Conservation (phyloP, 352 stramenopile genomes). For the Pythium vanterpoolii region DNA sequence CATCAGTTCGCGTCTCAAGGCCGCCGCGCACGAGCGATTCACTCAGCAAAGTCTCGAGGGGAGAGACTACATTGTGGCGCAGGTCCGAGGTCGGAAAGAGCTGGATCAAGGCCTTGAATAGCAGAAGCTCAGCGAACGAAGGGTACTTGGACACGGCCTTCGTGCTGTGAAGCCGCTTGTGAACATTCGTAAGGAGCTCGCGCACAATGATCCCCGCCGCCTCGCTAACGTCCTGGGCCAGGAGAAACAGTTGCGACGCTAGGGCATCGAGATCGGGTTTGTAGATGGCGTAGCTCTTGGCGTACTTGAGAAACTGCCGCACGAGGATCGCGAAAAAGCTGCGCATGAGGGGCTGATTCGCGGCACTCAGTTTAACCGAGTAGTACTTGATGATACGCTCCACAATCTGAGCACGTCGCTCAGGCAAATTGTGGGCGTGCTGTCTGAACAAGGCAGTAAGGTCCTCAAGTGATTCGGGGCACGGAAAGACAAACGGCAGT, state of each 20-base stretch:
- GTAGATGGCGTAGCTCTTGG: slow-evolving; percentile 66
- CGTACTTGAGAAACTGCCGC: slow-evolving; percentile 91
- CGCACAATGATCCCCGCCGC: slow-evolving; percentile 85
- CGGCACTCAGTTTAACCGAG: slow-evolving; percentile 91
- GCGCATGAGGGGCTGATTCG: slow-evolving; percentile 95
- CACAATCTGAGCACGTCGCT: slow-evolving; percentile 85
- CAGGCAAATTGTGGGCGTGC: slow-evolving; percentile 76
- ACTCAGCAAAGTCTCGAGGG: slow-evolving; percentile 88
- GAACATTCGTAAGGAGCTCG: slow-evolving; percentile 89
- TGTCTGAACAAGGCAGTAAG: slow-evolving; percentile 87
- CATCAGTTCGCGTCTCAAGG: slow-evolving; percentile 68
- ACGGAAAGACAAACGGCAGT: slow-evolving; percentile 95
- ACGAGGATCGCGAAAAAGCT: slow-evolving; percentile 95
- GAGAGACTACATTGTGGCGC: slow-evolving; percentile 93
- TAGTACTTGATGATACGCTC: slow-evolving; percentile 92
- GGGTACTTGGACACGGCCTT: slow-evolving; percentile 83
- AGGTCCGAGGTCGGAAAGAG: slow-evolving; percentile 95
- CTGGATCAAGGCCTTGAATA: slow-evolving; percentile 85
- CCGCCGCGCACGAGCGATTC: slow-evolving; percentile 84
- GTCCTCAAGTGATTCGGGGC: slow-evolving; percentile 89
- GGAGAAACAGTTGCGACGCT: slow-evolving; percentile 79
- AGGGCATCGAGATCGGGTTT: slow-evolving; percentile 78
- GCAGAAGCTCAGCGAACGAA: slow-evolving; percentile 84
- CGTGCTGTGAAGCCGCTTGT: slow-evolving; percentile 83
- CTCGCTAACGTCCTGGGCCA: slow-evolving; percentile 91